These are phyloP conservation scores for Exutisphaerella laricina DNA, from an alignment of 2,329 filamentous ascomycete genomes.

Conservation along the genomic window DNA sequence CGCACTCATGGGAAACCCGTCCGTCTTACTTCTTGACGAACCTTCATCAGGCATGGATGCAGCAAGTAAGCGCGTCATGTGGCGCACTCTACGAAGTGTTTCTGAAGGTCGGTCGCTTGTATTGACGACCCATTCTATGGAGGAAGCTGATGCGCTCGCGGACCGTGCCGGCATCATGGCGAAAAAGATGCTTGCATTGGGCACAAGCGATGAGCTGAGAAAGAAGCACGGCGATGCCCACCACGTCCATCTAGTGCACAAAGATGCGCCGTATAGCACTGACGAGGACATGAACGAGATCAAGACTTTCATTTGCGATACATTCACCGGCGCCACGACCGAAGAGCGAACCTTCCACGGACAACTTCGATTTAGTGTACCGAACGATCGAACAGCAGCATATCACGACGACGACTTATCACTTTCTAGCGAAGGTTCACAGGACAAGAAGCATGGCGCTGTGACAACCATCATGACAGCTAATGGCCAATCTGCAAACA, in stretches of 20 bases:
- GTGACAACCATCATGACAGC: conserved; percentile 5
- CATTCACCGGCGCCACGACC: conserved; percentile 60
- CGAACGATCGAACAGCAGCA: conserved; percentile 35
- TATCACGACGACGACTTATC: conserved; percentile 16
- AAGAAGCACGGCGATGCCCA: conserved; percentile 70
- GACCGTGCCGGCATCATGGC: conserved; percentile 81
- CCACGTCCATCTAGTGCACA: conserved; percentile 75
- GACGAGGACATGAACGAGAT: conserved; percentile 63
- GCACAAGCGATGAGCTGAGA: conserved; percentile 66
- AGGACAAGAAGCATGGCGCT: conserved; percentile 14
- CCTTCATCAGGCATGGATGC: conserved; percentile 86
- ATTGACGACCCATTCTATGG: conserved; percentile 90
- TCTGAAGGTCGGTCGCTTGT: conserved; percentile 74
- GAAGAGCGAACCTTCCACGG: conserved; percentile 76
- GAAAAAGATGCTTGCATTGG: conserved; percentile 76
- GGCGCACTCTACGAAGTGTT: conserved; percentile 72
- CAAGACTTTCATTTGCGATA: conserved; percentile 57
- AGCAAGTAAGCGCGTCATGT: conserved; percentile 87
- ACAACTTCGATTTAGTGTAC: conserved; percentile 78
- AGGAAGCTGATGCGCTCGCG: conserved; percentile 86
- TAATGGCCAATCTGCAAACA: conserved; percentile 24
- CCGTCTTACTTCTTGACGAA: conserved; percentile 82
- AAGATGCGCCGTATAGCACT: conserved; percentile 65
- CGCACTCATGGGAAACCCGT: conserved; percentile 85
- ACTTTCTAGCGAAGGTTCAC: conserved; percentile 8